Evolutionary conservation across 257 asterid species (phyloP).

Genomic region (Pogostemon cablin): DNA sequence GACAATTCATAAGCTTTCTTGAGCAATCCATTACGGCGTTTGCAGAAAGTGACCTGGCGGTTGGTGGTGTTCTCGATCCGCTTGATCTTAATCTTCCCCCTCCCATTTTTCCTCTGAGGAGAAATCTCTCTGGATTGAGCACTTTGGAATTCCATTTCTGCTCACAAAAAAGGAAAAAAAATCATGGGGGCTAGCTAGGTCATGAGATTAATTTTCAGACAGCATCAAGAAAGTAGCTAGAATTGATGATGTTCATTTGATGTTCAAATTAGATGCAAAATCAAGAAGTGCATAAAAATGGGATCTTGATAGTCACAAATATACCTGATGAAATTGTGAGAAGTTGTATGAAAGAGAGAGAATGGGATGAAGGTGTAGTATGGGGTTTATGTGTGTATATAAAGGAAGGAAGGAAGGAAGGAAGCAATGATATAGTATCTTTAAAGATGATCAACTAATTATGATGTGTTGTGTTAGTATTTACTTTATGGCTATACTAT

Average conservation of each 20-base stretch:
- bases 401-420: conserved; percentile 57
- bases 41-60: conserved; percentile 96
- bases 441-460: conserved; percentile 26
- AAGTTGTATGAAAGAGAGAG: conserved; percentile 43
- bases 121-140: conserved; percentile 70
- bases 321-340: conserved; percentile 28
- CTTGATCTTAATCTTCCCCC: conserved; percentile 94
- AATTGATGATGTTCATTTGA: no score
- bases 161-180: conserved; percentile 21
- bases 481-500: conserved; percentile 25
- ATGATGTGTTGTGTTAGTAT: neutral
- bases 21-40: conserved; percentile 84
- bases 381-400: conserved; percentile 38
- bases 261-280: no score
- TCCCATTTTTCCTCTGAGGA: conserved; percentile 62
- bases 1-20: conserved; percentile 93
- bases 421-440: conserved; percentile 22
- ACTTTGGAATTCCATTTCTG: conserved; percentile 62
- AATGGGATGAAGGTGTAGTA: conserved; percentile 42
- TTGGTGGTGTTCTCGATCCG: conserved; percentile 96
- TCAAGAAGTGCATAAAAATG: no score
- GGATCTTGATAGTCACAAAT: conserved; percentile 17
- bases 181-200: no score
- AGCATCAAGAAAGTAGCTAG: no score
- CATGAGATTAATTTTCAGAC: no score